Evolutionary conservation across 495 filamentous ascomycete species (phyloP).

Genomic region (Annulohypoxylon stygium): DNA sequence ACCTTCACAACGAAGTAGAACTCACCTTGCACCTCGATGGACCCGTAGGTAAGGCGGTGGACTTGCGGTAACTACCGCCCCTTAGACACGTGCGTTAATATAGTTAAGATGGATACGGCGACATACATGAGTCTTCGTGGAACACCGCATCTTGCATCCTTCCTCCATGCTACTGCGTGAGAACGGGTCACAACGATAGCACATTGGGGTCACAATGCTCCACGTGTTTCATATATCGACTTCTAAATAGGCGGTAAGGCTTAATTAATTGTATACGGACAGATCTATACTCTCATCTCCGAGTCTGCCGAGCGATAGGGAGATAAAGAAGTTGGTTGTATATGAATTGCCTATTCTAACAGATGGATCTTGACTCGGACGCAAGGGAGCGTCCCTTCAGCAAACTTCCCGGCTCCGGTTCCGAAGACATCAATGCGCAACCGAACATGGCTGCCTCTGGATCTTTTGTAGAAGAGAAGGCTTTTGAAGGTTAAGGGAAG

Average conservation of each 20-base stretch:
- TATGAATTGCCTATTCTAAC: not conserved
- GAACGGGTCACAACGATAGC: not conserved
- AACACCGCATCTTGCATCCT: not conserved
- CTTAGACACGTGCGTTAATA: conserved; percentile 4
- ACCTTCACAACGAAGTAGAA: not conserved
- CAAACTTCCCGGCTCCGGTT: conserved; percentile 3
- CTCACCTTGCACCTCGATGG: not conserved
- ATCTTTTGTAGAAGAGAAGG: not conserved
- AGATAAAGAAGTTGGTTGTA: not conserved
- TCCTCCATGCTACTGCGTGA: not conserved
- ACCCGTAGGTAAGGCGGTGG: not conserved
- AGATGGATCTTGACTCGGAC: not conserved
- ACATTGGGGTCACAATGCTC: not conserved
- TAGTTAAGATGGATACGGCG: not conserved
- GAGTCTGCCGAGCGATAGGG: not conserved
- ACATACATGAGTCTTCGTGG: not conserved
- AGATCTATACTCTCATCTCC: not conserved
- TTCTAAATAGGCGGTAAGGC: not conserved
- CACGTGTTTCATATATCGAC: conserved; percentile 7
- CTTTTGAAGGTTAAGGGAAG: not conserved
- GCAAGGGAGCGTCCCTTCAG: not conserved
- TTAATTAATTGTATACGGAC: not conserved
- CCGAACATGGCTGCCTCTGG: not conserved
- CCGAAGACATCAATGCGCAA: not conserved
- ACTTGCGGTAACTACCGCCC: not conserved